phyloP scores from a whole-genome alignment of 2,329 filamentous ascomycete genomes.

The Talaromyces atroroseus region DNA sequence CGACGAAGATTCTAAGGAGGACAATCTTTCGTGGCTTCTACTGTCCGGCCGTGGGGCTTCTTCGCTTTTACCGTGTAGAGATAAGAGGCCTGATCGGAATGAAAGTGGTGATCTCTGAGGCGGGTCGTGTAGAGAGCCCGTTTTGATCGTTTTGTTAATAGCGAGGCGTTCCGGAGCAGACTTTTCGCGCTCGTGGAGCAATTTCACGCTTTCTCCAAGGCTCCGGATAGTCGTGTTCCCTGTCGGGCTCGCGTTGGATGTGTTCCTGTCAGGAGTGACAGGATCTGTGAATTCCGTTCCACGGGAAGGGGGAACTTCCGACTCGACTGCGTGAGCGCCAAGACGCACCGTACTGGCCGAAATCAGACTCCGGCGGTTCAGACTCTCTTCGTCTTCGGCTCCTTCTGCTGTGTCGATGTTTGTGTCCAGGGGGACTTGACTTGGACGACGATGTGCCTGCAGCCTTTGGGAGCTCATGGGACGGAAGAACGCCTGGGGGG shows the following conservation, averaged over 20 bases:
- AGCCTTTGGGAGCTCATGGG: slow-evolving; percentile 96
- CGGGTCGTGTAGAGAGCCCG: slow-evolving; percentile 50
- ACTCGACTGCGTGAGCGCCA: slow-evolving; percentile 32
- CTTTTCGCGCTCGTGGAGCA: slow-evolving; percentile 56
- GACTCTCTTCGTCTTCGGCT: slow-evolving; percentile 41
- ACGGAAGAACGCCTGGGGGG: slow-evolving; percentile 86
- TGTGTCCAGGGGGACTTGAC: slow-evolving; percentile 37
- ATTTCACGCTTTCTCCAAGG: slow-evolving; percentile 70
- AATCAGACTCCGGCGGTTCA: slow-evolving; percentile 55
- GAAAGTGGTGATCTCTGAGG: slow-evolving; percentile 68
- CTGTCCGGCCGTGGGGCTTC: slow-evolving; percentile 50
- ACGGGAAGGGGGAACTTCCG: slow-evolving; percentile 62
- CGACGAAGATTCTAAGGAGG: slow-evolving; percentile 73
- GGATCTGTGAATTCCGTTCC: slow-evolving; percentile 77
- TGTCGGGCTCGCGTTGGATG: slow-evolving; percentile 69
- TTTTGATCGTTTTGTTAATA: slow-evolving; percentile 56
- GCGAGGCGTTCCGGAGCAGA: slow-evolving; percentile 45
- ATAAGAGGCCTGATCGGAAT: slow-evolving; percentile 70
- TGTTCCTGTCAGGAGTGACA: slow-evolving; percentile 63
- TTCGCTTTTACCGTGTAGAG: slow-evolving; percentile 50
- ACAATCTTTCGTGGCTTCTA: slow-evolving; percentile 73
- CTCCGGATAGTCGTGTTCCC: slow-evolving; percentile 56
- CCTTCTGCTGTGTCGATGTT: slow-evolving; percentile 33
- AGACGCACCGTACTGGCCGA: slow-evolving; percentile 46
- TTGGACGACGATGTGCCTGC: slow-evolving; percentile 74